A percentile compares a stretch with the other conserved stretches of the same genome.
Conservation (phyloP, 768 basidiomycete species). For the Pleurotus tuoliensis region DNA sequence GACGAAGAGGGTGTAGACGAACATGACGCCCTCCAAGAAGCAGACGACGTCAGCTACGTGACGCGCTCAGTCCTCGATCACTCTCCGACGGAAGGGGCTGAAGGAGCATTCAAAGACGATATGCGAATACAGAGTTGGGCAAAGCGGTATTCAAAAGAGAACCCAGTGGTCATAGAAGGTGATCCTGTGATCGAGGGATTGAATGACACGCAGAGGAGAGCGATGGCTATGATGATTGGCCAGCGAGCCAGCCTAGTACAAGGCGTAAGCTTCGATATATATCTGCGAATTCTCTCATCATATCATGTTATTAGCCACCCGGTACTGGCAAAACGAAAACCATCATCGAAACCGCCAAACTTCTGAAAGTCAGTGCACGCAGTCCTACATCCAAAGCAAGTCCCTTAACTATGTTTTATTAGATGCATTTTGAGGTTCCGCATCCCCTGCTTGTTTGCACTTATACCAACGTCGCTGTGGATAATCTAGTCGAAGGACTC, state of each 20-base stretch:
- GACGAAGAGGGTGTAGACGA: slow-evolving; percentile 22
- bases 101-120: slow-evolving; percentile 64
- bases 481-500: slow-evolving; percentile 82
- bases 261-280: slow-evolving; percentile 52
- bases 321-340: slow-evolving; percentile 94
- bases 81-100: slow-evolving; percentile 11
- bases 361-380: slow-evolving; percentile 58
- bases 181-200: slow-evolving; percentile 67
- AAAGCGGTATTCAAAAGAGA: slow-evolving; percentile 50
- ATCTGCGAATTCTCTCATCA: not conserved
- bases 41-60: slow-evolving; percentile 35
- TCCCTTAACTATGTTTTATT: slow-evolving; percentile 5
- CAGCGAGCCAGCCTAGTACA: slow-evolving; percentile 79
- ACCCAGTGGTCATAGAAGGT: slow-evolving; percentile 68
- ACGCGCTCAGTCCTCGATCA: slow-evolving; percentile 35
- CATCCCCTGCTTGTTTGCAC: slow-evolving; percentile 89
- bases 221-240: slow-evolving; percentile 85
- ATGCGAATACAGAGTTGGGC: slow-evolving; percentile 83
- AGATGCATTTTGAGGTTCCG: slow-evolving; percentile 78
- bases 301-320: slow-evolving; percentile 56
- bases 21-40: slow-evolving; percentile 31
- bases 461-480: slow-evolving; percentile 91
- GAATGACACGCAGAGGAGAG: slow-evolving; percentile 75
- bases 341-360: slow-evolving; percentile 77
- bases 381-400: not conserved